These are phyloP conservation scores for Micromonas commoda DNA, from an alignment of 139 green algal genomes.

Conservation along the genomic window DNA sequence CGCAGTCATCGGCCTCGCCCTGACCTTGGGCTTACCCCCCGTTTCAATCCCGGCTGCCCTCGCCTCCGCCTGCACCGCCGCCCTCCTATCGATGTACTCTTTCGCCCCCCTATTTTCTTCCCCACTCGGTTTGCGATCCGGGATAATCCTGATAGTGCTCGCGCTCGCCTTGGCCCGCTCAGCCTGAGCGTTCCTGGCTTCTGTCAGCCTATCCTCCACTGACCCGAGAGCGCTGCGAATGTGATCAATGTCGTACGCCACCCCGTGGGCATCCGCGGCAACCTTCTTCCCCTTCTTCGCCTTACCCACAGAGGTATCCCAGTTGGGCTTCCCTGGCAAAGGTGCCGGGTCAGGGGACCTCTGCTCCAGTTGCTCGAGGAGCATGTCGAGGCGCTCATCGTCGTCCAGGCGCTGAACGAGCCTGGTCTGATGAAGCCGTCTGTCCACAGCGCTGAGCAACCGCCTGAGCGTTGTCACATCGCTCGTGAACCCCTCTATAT, in stretches of 20 bases:
- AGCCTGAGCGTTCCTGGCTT: not conserved
- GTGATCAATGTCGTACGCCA: not conserved
- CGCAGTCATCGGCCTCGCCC: not conserved
- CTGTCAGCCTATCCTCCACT: not conserved
- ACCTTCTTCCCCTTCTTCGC: not conserved
- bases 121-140: too few species aligned
- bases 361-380: constrained; percentile 46
- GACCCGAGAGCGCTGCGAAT: not conserved
- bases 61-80: not conserved
- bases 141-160: too few species aligned
- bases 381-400: constrained; percentile 47
- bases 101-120: too few species aligned
- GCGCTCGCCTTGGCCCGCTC: too few species aligned
- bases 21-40: not conserved
- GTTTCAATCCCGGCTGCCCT: not conserved
- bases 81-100: too few species aligned
- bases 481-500: constrained; percentile 60
- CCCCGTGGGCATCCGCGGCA: not conserved
- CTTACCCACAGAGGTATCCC: not conserved
- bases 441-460: constrained; percentile 56
- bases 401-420: constrained; percentile 50
- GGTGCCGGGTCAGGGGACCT: constrained; percentile 27
- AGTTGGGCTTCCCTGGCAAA: not conserved
- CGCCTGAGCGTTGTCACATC: constrained; percentile 64
- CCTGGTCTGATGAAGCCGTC: constrained; percentile 60